A percentile compares a stretch with the other conserved stretches of the same genome.
phyloP scores from a whole-genome alignment of 768 basidiomycete species.

The Gloeophyllum trabeum region DNA sequence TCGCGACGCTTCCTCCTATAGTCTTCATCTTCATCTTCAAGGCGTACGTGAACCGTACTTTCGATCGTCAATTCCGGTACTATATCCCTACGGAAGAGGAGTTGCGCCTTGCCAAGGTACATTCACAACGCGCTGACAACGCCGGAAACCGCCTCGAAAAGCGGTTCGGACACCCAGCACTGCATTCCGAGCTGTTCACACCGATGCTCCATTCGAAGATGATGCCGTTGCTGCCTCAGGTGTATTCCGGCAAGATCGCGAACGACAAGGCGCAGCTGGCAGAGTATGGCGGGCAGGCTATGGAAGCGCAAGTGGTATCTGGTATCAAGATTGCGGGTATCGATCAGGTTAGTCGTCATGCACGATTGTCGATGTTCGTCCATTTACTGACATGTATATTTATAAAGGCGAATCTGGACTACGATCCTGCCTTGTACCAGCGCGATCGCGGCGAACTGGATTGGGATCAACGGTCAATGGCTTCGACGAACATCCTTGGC shows the following conservation, averaged over 20 bases:
- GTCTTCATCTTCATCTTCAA: conserved; percentile 77
- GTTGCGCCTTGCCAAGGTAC: conserved; percentile 58
- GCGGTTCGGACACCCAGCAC: conserved; percentile 91
- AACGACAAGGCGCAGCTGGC: conserved; percentile 52
- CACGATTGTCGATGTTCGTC: neutral
- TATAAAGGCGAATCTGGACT: conserved; percentile 62
- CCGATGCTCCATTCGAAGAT: conserved; percentile 82
- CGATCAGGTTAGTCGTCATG: conserved; percentile 40
- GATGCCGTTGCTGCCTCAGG: conserved; percentile 66
- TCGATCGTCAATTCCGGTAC: conserved; percentile 61
- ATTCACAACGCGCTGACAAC: conserved; percentile 69
- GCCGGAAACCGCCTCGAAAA: conserved; percentile 69
- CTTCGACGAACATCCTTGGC: conserved; percentile 41
- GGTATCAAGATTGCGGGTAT: conserved; percentile 79
- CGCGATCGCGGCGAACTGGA: conserved; percentile 80
- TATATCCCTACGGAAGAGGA: conserved; percentile 80
- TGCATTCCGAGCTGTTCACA: conserved; percentile 79
- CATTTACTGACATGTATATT: too few relatives aligned
- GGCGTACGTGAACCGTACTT: conserved; percentile 62
- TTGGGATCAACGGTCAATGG: conserved; percentile 77
- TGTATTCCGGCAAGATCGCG: conserved; percentile 65
- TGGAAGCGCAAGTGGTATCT: conserved; percentile 64
- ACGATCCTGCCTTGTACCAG: conserved; percentile 68
- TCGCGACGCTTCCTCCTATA: conserved; percentile 79
- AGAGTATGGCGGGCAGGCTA: conserved; percentile 70